phyloP scores from a whole-genome alignment of 2,329 filamentous ascomycete species.

The Hymenotorrendiella dingleyae region DNA sequence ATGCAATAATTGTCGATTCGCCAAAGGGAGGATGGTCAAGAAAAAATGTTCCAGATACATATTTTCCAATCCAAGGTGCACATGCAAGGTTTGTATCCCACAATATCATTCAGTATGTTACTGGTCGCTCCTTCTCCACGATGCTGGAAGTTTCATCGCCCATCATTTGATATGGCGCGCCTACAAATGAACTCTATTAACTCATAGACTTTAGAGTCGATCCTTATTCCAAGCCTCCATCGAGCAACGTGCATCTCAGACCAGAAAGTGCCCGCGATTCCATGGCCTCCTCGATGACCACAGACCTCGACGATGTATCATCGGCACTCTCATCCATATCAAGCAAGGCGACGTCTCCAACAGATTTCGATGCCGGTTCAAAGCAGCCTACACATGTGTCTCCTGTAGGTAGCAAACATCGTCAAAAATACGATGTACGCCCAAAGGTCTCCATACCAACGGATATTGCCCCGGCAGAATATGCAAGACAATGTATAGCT shows the following conservation, averaged over 20 bases:
- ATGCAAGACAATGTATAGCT: slow-evolving; percentile 84
- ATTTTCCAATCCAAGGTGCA: slow-evolving; percentile 14
- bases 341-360: slow-evolving; percentile 59
- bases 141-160: slow-evolving; percentile 11
- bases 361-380: slow-evolving; percentile 39
- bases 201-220: slow-evolving; percentile 19
- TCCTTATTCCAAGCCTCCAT: slow-evolving; percentile 16
- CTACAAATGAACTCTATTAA: slow-evolving; percentile 17
- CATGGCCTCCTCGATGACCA: slow-evolving; percentile 47
- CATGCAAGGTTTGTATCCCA: slow-evolving; percentile 17
- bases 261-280: slow-evolving; percentile 35
- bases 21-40: slow-evolving; percentile 16
- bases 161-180: no score
- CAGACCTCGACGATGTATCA: slow-evolving; percentile 42
- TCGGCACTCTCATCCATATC: slow-evolving; percentile 49
- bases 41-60: slow-evolving; percentile 13
- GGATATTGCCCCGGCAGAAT: slow-evolving; percentile 65
- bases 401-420: slow-evolving; percentile 27
- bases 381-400: slow-evolving; percentile 25
- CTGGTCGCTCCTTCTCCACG: slow-evolving; percentile 8
- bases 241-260: slow-evolving; percentile 25
- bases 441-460: slow-evolving; percentile 81
- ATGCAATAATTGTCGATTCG: slow-evolving; percentile 26
- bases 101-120: slow-evolving; percentile 24
- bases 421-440: slow-evolving; percentile 51